phyloP scores from a whole-genome alignment of 2,329 filamentous ascomycete species.

The Tolypocladium nubicola region DNA sequence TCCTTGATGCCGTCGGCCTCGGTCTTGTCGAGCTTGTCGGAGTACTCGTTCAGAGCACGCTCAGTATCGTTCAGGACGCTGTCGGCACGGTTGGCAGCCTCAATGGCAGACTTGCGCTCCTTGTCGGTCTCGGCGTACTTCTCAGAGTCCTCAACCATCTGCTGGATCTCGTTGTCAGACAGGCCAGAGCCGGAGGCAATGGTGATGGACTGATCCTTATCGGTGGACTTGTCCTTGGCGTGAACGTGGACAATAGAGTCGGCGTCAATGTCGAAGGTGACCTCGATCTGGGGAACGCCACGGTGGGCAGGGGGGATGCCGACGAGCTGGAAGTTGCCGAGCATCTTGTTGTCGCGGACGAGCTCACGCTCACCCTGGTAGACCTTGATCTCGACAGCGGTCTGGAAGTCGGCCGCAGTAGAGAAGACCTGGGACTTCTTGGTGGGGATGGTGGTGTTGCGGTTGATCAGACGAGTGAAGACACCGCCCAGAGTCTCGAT shows the following conservation, averaged over 20 bases:
- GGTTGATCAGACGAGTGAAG: constrained; percentile 96
- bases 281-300: constrained; percentile 92
- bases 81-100: constrained; percentile 95
- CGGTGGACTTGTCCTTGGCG: constrained; percentile 98
- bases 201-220: constrained; percentile 99
- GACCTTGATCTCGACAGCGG: constrained; percentile 98
- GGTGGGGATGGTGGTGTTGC: constrained; percentile 97
- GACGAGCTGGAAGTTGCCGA: constrained; percentile 98
- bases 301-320: constrained; percentile 93
- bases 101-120: constrained; percentile 91
- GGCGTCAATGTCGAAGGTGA: constrained; percentile 97
- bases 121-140: constrained; percentile 92
- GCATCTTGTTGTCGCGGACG: constrained; percentile 94
- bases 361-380: constrained; percentile 99
- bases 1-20: constrained; percentile 89
- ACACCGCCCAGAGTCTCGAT: constrained; percentile 98
- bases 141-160: constrained; percentile 97
- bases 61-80: constrained; percentile 95
- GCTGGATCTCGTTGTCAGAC: constrained; percentile 86
- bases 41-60: constrained; percentile 94
- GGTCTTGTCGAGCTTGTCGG: constrained; percentile 92
- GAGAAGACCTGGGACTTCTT: constrained; percentile 99
- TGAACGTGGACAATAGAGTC: constrained; percentile 97
- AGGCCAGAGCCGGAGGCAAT: constrained; percentile 97
- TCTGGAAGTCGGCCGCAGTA: constrained; percentile 96